Evolutionary conservation across 2,329 filamentous ascomycete species (phyloP).

Genomic region (Amphichorda felina): DNA sequence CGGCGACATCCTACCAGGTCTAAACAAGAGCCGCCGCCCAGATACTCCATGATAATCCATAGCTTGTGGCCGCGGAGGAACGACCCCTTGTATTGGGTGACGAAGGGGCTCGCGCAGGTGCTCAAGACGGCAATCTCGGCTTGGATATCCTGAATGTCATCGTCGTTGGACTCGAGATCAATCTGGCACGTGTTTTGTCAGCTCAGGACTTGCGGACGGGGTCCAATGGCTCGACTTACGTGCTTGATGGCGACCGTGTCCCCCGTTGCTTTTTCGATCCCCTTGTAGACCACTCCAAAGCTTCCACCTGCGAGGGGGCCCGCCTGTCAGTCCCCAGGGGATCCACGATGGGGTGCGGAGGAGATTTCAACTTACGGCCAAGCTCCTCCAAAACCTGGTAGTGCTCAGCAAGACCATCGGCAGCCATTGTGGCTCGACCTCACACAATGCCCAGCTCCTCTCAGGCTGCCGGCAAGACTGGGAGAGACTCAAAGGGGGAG

Average conservation of each 20-base stretch:
- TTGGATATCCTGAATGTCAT: slow-evolving; percentile 97
- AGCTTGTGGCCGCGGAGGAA: slow-evolving; percentile 94
- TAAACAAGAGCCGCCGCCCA: slow-evolving; percentile 89
- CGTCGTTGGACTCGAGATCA: slow-evolving; percentile 95
- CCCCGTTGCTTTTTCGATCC: slow-evolving; percentile 79
- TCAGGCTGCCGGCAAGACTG: not conserved
- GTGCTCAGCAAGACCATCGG: slow-evolving; percentile 63
- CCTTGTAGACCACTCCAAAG: slow-evolving; percentile 95
- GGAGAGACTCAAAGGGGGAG: not conserved
- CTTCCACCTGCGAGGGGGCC: slow-evolving; percentile 64
- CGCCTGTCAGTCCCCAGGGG: no score
- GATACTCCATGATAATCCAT: slow-evolving; percentile 99
- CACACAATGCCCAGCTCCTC: slow-evolving; percentile 9
- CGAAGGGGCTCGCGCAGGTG: slow-evolving; percentile 86
- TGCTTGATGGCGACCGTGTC: slow-evolving; percentile 96
- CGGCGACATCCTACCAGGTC: slow-evolving; percentile 55
- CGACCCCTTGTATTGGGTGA: slow-evolving; percentile 93
- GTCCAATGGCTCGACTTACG: slow-evolving; percentile 37
- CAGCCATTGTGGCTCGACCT: slow-evolving; percentile 33
- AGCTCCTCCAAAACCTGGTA: slow-evolving; percentile 96
- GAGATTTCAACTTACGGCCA: slow-evolving; percentile 55
- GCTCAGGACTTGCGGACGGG: not conserved
- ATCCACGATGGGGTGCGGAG: not conserved
- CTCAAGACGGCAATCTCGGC: slow-evolving; percentile 92
- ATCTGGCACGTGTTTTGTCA: slow-evolving; percentile 48